These are phyloP conservation scores for Trichoderma oligosporum DNA, from an alignment of 2,329 filamentous ascomycete species.

Conservation along the genomic window DNA sequence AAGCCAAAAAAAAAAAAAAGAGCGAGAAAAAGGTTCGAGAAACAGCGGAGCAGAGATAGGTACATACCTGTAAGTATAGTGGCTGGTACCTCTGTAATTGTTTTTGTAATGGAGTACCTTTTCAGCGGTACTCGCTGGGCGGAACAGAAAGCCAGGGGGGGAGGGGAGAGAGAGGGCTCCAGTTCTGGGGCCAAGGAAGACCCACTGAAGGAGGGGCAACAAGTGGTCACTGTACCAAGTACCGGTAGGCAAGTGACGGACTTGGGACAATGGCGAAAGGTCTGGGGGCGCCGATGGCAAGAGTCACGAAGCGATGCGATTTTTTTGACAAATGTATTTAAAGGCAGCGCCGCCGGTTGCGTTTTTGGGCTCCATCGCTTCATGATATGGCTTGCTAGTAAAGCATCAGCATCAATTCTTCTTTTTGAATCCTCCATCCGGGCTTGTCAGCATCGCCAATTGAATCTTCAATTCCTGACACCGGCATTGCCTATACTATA, in stretches of 20 bases:
- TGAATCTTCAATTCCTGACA: constrained; percentile 2
- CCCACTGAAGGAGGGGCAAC: constrained; percentile 16
- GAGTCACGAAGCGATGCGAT: constrained; percentile 18
- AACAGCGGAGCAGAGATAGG: constrained; percentile 2
- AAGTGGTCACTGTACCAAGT: constrained; percentile 19
- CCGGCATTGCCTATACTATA: neutral
- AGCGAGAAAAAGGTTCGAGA: constrained; percentile 10
- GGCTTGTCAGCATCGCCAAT: constrained; percentile 10
- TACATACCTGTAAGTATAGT: too few species aligned
- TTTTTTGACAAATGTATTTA: constrained; percentile 17
- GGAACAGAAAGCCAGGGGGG: neutral
- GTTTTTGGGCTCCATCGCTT: neutral
- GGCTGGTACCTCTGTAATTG: too few species aligned
- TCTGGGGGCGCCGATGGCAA: neutral
- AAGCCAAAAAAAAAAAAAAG: too few species aligned
- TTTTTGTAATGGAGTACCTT: too few species aligned
- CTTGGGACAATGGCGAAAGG: constrained; percentile 2
- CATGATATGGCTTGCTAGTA: neutral
- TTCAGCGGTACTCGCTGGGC: neutral
- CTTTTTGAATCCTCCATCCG: neutral
- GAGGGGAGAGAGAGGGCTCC: constrained; percentile 17
- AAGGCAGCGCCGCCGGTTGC: constrained; percentile 17
- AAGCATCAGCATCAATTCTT: constrained; percentile 3
- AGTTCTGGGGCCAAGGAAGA: constrained; percentile 19
- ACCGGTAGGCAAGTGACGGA: constrained; percentile 17